Conservation (phyloP, 2,329 filamentous ascomycete genomes). For the Penicillium sp. region DNA sequence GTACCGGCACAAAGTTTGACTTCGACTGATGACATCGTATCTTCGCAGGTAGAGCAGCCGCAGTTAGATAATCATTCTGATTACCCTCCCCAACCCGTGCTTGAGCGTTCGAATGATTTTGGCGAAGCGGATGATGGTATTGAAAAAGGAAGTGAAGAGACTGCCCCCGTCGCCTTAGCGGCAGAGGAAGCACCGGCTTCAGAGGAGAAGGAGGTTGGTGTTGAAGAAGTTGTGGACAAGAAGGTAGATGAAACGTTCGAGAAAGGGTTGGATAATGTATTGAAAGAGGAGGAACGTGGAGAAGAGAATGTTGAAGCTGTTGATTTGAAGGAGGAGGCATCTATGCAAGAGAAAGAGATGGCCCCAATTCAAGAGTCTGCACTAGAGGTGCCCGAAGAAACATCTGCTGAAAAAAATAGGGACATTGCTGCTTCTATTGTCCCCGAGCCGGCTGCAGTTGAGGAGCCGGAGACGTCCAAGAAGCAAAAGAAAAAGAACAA, state of each 20-base stretch:
- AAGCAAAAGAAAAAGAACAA: slow-evolving; percentile 27
- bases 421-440: not conserved
- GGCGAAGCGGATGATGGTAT: slow-evolving; percentile 16
- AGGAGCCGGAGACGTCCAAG: slow-evolving; percentile 11
- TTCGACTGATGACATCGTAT: slow-evolving; percentile 48
- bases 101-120: slow-evolving; percentile 26
- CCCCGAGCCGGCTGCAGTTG: slow-evolving; percentile 4
- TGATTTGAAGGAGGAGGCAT: not conserved
- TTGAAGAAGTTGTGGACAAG: slow-evolving; percentile 3
- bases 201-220: slow-evolving; percentile 4
- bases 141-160: slow-evolving; percentile 9
- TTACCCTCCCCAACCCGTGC: slow-evolving; percentile 32
- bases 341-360: slow-evolving; percentile 1
- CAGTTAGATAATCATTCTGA: slow-evolving; percentile 32
- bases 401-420: not conserved
- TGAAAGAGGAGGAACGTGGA: not conserved
- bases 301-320: not conserved
- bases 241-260: not conserved
- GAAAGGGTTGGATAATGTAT: not conserved
- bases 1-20: slow-evolving; percentile 38
- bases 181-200: slow-evolving; percentile 2
- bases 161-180: not conserved
- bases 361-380: not conserved
- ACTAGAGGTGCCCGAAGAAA: slow-evolving; percentile 8
- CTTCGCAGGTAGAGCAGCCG: slow-evolving; percentile 45